Percentiles rank a stretch among this genome's conserved stretches.
phyloP scores from a whole-genome alignment of 257 asterid species.

The Craterostigma plantagineum region DNA sequence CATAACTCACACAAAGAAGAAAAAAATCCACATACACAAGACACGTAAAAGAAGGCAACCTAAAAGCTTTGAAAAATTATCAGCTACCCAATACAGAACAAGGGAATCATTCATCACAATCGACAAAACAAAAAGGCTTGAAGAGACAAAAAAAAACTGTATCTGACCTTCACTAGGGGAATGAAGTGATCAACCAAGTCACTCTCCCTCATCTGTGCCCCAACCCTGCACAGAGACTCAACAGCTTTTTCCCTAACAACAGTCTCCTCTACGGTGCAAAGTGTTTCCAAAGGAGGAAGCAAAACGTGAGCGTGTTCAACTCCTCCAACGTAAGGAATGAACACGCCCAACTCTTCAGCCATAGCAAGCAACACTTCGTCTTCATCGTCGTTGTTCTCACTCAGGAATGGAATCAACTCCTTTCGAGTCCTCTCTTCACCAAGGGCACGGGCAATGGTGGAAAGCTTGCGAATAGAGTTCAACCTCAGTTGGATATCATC shows the following conservation, averaged over 20 bases:
- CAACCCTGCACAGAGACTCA: slow-evolving; percentile 66
- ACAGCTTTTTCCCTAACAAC: slow-evolving; percentile 81
- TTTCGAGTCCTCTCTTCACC: slow-evolving; percentile 76
- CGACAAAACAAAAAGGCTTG: too few species aligned
- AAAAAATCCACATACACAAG: too few species aligned
- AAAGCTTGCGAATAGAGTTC: slow-evolving; percentile 61
- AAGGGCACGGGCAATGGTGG: slow-evolving; percentile 79
- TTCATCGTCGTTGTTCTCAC: slow-evolving; percentile 91
- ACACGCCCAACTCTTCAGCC: slow-evolving; percentile 91
- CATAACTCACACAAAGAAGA: too few species aligned
- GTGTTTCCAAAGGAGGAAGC: slow-evolving; percentile 79
- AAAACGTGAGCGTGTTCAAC: slow-evolving; percentile 82
- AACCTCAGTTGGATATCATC: slow-evolving; percentile 64
- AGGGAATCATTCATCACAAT: too few species aligned
- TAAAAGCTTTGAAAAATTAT: too few species aligned
- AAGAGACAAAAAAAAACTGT: neutral
- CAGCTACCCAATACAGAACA: too few species aligned
- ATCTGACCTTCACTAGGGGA: slow-evolving; percentile 66
- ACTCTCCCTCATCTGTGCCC: slow-evolving; percentile 76
- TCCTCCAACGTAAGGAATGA: slow-evolving; percentile 92
- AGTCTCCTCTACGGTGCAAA: slow-evolving; percentile 77
- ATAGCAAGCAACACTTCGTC: slow-evolving; percentile 88
- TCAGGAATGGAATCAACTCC: slow-evolving; percentile 67
- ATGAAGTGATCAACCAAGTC: slow-evolving; percentile 54
- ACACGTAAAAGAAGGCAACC: too few species aligned